A percentile compares a stretch with the other conserved stretches of the same genome.
Conservation (phyloP, 2,329 filamentous ascomycete genomes). For the Ramichloridium luteum region DNA sequence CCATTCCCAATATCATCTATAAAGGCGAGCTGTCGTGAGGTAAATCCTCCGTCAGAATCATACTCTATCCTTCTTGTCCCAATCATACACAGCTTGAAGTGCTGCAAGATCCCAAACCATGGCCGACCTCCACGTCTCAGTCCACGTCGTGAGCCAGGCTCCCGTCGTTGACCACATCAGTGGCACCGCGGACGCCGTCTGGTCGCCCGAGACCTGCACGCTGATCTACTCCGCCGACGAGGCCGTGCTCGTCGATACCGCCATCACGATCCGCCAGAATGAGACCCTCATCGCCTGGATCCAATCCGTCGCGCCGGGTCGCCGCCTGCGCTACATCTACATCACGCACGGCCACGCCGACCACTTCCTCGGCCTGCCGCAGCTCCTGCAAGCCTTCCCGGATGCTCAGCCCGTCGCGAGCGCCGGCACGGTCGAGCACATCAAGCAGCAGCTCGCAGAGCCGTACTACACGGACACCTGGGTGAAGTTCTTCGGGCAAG, state of each 20-base stretch:
- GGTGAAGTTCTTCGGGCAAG: slow-evolving; percentile 2
- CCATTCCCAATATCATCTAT: too few relatives aligned
- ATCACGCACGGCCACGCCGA: slow-evolving; percentile 9
- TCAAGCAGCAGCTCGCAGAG: slow-evolving; percentile 4
- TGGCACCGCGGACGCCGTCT: too few relatives aligned
- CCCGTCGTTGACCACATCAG: too few relatives aligned
- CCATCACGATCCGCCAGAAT: slow-evolving; percentile 4
- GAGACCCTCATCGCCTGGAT: slow-evolving; percentile 5
- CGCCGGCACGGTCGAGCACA: slow-evolving; percentile 6
- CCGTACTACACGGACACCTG: slow-evolving; percentile 1
- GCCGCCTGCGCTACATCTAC: slow-evolving; percentile 4
- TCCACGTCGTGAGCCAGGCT: too few relatives aligned
- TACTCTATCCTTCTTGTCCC: too few relatives aligned
- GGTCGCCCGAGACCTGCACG: slow-evolving; percentile 6
- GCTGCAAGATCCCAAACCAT: too few relatives aligned
- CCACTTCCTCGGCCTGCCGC: slow-evolving; percentile 5
- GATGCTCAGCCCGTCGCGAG: slow-evolving; percentile 4
- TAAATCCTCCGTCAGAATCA: too few relatives aligned
- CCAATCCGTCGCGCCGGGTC: slow-evolving; percentile 1
- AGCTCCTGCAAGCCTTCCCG: slow-evolving; percentile 4
- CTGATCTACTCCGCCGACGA: slow-evolving; percentile 4
- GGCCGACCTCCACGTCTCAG: too few relatives aligned
- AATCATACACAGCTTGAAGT: too few relatives aligned
- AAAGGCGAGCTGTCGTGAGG: too few relatives aligned
- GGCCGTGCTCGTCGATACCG: slow-evolving; percentile 6